Evolutionary conservation across 257 asterid genomes (phyloP).

Genomic region (Henckelia pumila): DNA sequence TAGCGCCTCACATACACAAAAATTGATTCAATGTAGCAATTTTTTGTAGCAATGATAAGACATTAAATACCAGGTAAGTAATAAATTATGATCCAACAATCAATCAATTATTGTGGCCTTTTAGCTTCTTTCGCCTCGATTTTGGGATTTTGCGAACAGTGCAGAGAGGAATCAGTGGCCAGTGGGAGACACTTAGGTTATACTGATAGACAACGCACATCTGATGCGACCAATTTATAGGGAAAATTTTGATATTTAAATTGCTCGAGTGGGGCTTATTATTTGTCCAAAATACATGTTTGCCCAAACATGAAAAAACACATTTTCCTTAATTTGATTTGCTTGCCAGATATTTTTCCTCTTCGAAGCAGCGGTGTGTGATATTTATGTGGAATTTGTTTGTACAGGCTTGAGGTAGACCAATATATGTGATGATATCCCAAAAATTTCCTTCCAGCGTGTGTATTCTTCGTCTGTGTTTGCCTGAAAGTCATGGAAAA

Average conservation of each 20-base stretch:
- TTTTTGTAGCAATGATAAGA: not conserved
- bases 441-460: too few relatives aligned
- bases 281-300: not conserved
- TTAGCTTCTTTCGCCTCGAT: not conserved
- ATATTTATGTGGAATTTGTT: too few relatives aligned
- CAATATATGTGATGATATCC: too few relatives aligned
- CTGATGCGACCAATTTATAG: constrained; percentile 34
- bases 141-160: not conserved
- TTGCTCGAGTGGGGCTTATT: constrained; percentile 26
- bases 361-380: too few relatives aligned
- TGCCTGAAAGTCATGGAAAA: too few relatives aligned
- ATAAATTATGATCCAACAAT: not conserved
- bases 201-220: not conserved
- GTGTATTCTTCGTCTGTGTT: too few relatives aligned
- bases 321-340: too few relatives aligned
- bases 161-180: not conserved
- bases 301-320: too few relatives aligned
- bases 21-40: not conserved
- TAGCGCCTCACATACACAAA: not conserved
- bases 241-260: constrained; percentile 12
- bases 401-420: too few relatives aligned
- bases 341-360: too few relatives aligned
- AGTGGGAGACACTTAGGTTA: not conserved
- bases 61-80: not conserved
- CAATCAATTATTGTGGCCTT: not conserved